Conservation (phyloP, 495 filamentous ascomycete genomes). For the Penicillium dipodomyicola region DNA sequence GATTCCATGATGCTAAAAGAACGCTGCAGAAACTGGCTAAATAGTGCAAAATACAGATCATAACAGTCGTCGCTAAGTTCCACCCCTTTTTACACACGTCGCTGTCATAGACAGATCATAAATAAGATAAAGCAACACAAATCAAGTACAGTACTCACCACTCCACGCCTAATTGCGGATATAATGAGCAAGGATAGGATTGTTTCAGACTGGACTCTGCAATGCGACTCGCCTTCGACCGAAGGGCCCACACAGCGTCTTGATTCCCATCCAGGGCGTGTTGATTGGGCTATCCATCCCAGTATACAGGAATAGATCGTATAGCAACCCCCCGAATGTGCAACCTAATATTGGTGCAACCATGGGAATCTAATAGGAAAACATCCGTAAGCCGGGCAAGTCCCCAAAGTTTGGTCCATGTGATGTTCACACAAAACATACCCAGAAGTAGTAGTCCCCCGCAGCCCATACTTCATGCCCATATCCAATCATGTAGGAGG, state of each 20-base stretch:
- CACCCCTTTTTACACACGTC: not conserved
- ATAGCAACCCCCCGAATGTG: slow-evolving; percentile 58
- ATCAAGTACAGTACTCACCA: not conserved
- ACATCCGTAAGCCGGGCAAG: not conserved
- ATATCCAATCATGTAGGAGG: slow-evolving; percentile 61
- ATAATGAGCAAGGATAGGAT: not conserved
- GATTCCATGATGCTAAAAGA: not conserved
- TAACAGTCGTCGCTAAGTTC: not conserved
- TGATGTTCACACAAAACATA: slow-evolving; percentile 25
- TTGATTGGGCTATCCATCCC: slow-evolving; percentile 56
- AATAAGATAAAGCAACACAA: not conserved
- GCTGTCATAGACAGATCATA: not conserved
- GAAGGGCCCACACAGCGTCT: slow-evolving; percentile 35
- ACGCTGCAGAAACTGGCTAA: not conserved
- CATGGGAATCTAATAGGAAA: slow-evolving; percentile 44
- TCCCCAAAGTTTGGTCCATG: not conserved
- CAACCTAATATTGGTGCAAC: slow-evolving; percentile 58
- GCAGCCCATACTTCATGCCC: slow-evolving; percentile 62
- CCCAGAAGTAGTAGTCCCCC: slow-evolving; percentile 64
- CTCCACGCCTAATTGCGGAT: not conserved
- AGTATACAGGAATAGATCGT: slow-evolving; percentile 60
- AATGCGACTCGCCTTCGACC: slow-evolving; percentile 13
- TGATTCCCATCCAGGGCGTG: slow-evolving; percentile 55
- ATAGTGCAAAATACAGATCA: not conserved
- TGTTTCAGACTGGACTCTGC: slow-evolving; percentile 28